Conservation (phyloP, 768 basidiomycete species). For the Phaeotremella skinneri region DNA sequence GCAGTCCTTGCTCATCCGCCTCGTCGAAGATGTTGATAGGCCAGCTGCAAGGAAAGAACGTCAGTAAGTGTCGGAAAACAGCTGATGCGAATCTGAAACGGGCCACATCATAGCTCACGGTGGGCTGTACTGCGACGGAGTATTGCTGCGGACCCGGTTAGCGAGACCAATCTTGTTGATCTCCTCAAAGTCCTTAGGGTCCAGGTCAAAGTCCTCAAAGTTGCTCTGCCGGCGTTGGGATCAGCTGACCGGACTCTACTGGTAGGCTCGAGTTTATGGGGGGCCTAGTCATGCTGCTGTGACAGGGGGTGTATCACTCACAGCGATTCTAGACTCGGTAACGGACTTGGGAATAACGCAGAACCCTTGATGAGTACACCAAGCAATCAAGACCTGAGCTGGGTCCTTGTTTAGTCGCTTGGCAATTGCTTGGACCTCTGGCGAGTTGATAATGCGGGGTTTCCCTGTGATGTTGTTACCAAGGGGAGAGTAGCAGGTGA, state of each 20-base stretch:
- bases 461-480: slow-evolving; percentile 53
- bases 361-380: slow-evolving; percentile 71
- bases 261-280: slow-evolving; percentile 4
- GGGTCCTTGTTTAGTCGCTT: slow-evolving; percentile 63
- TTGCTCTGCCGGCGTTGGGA: slow-evolving; percentile 57
- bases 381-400: slow-evolving; percentile 80
- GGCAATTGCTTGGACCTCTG: slow-evolving; percentile 64
- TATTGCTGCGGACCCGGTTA: slow-evolving; percentile 63
- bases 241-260: slow-evolving; percentile 57
- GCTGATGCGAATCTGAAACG: neutral
- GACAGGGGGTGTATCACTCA: no score
- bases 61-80: neutral
- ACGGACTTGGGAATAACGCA: slow-evolving; percentile 84
- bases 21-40: slow-evolving; percentile 71
- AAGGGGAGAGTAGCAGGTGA: slow-evolving; percentile 43
- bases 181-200: slow-evolving; percentile 65
- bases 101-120: slow-evolving; percentile 41
- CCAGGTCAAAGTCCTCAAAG: slow-evolving; percentile 70
- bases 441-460: slow-evolving; percentile 68
- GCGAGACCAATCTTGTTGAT: slow-evolving; percentile 58
- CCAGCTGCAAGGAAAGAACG: slow-evolving; percentile 56
- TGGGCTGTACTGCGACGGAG: slow-evolving; percentile 61
- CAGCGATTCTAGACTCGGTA: slow-evolving; percentile 55
- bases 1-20: slow-evolving; percentile 56
- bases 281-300: no score